These are phyloP conservation scores for Cyberlindnera lachancei DNA, from an alignment of 805 yeast species.

Conservation along the genomic window DNA sequence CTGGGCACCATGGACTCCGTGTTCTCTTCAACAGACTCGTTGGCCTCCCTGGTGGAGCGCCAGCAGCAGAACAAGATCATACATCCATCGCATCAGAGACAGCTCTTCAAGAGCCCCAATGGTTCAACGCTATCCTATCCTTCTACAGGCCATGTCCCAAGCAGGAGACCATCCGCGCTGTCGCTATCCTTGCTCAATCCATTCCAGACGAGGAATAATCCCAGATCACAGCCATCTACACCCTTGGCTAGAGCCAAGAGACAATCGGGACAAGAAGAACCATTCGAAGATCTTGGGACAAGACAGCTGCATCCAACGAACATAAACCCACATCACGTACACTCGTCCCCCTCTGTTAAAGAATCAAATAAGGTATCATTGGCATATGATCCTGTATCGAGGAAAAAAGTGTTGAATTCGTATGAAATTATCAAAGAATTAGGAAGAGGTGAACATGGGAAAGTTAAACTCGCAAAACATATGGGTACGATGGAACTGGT, in stretches of 20 bases:
- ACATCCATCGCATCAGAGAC: conserved; percentile 34
- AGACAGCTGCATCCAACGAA: conserved; percentile 18
- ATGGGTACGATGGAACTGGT: conserved; percentile 54
- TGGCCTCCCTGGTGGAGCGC: conserved; percentile 31
- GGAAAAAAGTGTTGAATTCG: conserved; percentile 75
- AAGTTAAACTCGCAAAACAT: conserved; percentile 85
- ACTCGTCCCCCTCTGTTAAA: conserved; percentile 44
- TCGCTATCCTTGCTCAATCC: conserved; percentile 15
- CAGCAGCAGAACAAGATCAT: conserved; percentile 33
- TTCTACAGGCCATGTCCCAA: neutral
- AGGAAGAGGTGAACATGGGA: conserved; percentile 98
- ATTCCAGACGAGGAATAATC: conserved; percentile 6
- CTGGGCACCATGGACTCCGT: conserved; percentile 12
- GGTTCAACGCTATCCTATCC: conserved; percentile 1
- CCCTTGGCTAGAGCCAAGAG: neutral
- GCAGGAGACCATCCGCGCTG: conserved; percentile 9
- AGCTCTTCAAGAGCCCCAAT: conserved; percentile 17
- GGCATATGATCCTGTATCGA: conserved; percentile 83
- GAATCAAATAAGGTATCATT: conserved; percentile 76
- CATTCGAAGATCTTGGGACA: conserved; percentile 4
- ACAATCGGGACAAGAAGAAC: neutral
- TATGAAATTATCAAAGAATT: conserved; percentile 83
- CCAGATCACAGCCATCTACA: neutral
- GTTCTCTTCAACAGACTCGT: conserved; percentile 29
- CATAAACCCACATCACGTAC: conserved; percentile 20